Evolutionary conservation across 2,329 filamentous ascomycete genomes (phyloP).

Genomic region (Shiraia sp.): DNA sequence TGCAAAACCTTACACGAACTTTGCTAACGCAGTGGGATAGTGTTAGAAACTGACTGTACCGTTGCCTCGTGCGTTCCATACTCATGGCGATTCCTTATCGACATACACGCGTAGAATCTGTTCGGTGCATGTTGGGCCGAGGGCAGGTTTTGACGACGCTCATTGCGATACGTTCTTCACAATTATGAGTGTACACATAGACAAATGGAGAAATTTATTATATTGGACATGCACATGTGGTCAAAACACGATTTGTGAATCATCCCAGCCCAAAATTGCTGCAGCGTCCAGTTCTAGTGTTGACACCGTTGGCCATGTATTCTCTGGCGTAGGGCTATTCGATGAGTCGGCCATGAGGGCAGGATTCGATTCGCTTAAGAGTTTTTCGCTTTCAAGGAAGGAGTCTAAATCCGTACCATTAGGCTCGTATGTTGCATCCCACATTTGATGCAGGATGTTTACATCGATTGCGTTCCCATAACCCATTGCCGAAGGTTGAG

Average conservation of each 20-base stretch:
- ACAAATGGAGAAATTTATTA: too few species aligned
- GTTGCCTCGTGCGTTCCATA: too few species aligned
- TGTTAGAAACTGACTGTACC: neutral
- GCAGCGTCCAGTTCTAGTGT: slow-evolving; percentile 22
- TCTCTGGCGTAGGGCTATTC: neutral
- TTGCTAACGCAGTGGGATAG: slow-evolving; percentile 11
- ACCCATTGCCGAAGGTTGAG: slow-evolving; percentile 10
- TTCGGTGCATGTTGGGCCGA: too few species aligned
- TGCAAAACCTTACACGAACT: slow-evolving; percentile 2
- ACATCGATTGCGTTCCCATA: slow-evolving; percentile 20
- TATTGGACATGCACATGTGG: neutral
- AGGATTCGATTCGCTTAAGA: slow-evolving; percentile 3
- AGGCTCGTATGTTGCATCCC: slow-evolving; percentile 9
- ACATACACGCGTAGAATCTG: neutral
- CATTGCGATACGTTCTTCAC: too few species aligned
- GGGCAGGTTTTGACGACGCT: too few species aligned
- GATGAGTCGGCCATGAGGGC: neutral
- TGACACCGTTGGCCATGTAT: slow-evolving; percentile 9
- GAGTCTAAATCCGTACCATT: slow-evolving; percentile 3
- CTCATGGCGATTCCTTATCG: neutral
- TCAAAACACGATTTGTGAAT: slow-evolving; percentile 2
- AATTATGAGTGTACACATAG: too few species aligned
- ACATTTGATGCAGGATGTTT: slow-evolving; percentile 16
- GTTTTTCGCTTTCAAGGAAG: slow-evolving; percentile 1
- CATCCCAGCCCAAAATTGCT: slow-evolving; percentile 10